Evolutionary conservation across 257 asterid species (phyloP), one percentile per base, ranked within the genome.

Genomic region (Striga asiatica): DNA sequence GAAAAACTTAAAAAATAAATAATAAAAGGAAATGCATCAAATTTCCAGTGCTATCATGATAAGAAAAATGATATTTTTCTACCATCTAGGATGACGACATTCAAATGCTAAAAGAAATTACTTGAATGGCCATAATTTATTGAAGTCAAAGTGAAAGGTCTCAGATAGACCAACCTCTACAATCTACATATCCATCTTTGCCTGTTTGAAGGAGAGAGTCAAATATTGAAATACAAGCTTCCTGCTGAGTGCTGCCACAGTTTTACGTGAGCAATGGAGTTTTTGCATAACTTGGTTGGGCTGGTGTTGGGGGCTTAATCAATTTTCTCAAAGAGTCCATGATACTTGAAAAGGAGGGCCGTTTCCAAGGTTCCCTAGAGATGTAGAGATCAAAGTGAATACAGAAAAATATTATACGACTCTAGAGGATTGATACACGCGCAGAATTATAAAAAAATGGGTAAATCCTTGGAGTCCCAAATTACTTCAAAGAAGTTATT

Each of bases 281-380:
- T 65, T 78, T 82, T 56, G 67, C 60, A 42, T 51, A 75, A 61
- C 76, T 79, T 17, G 84, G 70, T 28, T 80, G 84, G 37, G 74
- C 68, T 51, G 73, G 31, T 2, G 87, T 65, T 51, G 84, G 61
- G 31, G 68, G 17, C 66, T 79, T 92, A 8, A 76, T 75, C 65
- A 84, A 64, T 34, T 83, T 67, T 70, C 72, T 80, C 75, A 92
- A 76, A 41, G 92, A 64, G 55, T 88, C 97, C 97, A 92, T 88
- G 66, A 92, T 73, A 73, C 64, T 68, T 67, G 87, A 25, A 71
- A 92, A 88, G 21, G 97, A 82, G 16, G 98, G 97, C 38, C 98
- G 84, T 60, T 79, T 82, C 93, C 98, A 77, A 46, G 97, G 74
- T 65, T 92, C 97, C 46, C 98, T 92, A 88, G 83, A 80, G 59